Evolutionary conservation across 768 basidiomycete genomes (phyloP).

Genomic region (Lanmaoa pseudosensibilis): DNA sequence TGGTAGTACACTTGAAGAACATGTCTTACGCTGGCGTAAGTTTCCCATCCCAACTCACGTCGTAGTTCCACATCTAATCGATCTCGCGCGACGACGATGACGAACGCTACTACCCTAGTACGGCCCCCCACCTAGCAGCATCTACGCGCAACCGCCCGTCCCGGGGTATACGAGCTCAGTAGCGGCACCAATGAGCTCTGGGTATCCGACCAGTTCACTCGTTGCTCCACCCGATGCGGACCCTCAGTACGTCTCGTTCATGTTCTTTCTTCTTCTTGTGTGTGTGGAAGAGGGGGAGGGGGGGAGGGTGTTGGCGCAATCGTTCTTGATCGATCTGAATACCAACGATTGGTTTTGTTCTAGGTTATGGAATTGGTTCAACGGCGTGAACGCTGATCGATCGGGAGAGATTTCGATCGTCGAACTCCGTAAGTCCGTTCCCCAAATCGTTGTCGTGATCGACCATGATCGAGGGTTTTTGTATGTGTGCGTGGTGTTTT

Average conservation of each 20-base stretch:
- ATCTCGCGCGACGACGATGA: not conserved
- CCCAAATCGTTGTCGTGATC: too few species aligned
- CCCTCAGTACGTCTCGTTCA: conserved; percentile 55
- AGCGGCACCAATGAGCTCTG: not conserved
- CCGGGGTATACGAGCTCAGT: not conserved
- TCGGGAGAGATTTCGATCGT: conserved; percentile 63
- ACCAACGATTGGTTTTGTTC: too few species aligned
- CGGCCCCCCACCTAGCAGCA: conserved; percentile 6
- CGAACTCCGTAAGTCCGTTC: conserved; percentile 60
- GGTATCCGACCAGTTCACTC: not conserved
- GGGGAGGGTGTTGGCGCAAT: too few species aligned
- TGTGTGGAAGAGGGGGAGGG: too few species aligned
- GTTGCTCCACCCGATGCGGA: conserved; percentile 55
- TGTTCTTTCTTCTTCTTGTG: too few species aligned
- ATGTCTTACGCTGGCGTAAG: conserved; percentile 26
- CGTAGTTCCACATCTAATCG: not conserved
- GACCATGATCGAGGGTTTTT: too few species aligned
- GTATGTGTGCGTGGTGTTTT: not conserved
- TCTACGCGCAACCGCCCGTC: conserved; percentile 4
- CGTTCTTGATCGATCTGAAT: too few species aligned
- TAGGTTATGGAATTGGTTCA: conserved; percentile 77
- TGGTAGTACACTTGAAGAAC: not conserved
- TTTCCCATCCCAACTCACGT: not conserved
- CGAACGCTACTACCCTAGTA: not conserved
- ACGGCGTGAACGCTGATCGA: conserved; percentile 64